Evolutionary conservation across 208 protist species (phyloP), one percentile per base, ranked within the genome.

Genomic region (Leishmania major): DNA sequence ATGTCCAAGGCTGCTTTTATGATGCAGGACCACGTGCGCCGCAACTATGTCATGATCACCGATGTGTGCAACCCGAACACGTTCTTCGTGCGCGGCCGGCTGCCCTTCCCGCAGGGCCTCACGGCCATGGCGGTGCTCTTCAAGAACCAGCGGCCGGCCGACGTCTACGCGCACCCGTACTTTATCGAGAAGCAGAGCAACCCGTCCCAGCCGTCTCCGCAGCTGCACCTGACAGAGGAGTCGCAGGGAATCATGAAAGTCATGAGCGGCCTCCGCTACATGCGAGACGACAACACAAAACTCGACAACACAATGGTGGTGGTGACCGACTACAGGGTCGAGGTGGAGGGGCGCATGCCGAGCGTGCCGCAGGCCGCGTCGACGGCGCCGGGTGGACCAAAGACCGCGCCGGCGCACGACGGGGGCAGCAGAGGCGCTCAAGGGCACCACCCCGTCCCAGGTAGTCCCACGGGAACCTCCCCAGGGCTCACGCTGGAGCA

Each of bases 141-240:
- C 79, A 88, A 86, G 57, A 88, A 91, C 53, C 86, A 89, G 55
- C 69, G 84, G 10, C 88, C 92, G 5, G 91, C 92, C 7, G 92
- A 95, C 64, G 91, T 96, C 35, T 97, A 96, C 85, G 91, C 91
- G 31, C 94, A 97, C 81, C 89, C 83, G 25, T 97, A 95, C 87
- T 97, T 97, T 64, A 91, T 97, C 55, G 94, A 97, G 77, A 95
- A 96, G 83, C 92, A 97, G 83, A 94, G 91, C 75, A 87, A 97
- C 78, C 92, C 94, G 0, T 86, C 86, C 40, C 94, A 97, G 85
- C 89, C 94, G 19, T 96, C 92, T 13, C 92, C 94, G 49, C 92
- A 95, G 87, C 75, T 96, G 83, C 94, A 97, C 82, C 88, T 97
- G 72, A 97, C 94, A 1, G 94, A 97, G 77, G 94, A 97, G 80